Evolutionary conservation across 805 yeast genomes (phyloP).

Genomic region (Cyberlindnera sargentensis): DNA sequence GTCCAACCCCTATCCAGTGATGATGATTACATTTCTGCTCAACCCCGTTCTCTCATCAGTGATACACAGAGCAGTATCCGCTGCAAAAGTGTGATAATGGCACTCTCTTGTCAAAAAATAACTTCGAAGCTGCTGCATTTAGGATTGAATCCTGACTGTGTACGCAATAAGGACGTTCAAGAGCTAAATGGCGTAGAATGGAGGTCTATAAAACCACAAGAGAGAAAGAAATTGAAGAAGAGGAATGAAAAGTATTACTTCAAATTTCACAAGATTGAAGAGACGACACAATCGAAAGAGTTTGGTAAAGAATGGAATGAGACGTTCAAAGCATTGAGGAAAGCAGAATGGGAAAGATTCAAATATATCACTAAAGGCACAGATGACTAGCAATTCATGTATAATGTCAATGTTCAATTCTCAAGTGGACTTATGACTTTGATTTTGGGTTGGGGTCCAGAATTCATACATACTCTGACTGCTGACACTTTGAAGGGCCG

Average conservation of each 20-base stretch:
- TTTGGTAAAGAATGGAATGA: slow-evolving; percentile 9
- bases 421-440: too few species aligned
- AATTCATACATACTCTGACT: too few species aligned
- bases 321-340: background rate
- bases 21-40: too few species aligned
- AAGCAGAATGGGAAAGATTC: slow-evolving; percentile 1
- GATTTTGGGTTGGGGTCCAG: too few species aligned
- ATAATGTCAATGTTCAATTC: too few species aligned
- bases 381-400: too few species aligned
- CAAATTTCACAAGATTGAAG: background rate
- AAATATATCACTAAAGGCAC: background rate
- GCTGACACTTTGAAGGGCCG: too few species aligned
- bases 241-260: background rate
- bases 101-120: background rate
- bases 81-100: background rate
- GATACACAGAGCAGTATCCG: too few species aligned
- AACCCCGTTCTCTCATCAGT: too few species aligned
- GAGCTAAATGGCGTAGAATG: background rate
- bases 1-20: too few species aligned
- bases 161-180: background rate
- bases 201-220: background rate
- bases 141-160: background rate
- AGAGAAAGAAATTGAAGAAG: background rate
- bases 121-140: background rate
- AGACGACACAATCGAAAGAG: background rate